Evolutionary conservation across 495 filamentous ascomycete species (phyloP).

Genomic region (Elasticomyces elasticus): DNA sequence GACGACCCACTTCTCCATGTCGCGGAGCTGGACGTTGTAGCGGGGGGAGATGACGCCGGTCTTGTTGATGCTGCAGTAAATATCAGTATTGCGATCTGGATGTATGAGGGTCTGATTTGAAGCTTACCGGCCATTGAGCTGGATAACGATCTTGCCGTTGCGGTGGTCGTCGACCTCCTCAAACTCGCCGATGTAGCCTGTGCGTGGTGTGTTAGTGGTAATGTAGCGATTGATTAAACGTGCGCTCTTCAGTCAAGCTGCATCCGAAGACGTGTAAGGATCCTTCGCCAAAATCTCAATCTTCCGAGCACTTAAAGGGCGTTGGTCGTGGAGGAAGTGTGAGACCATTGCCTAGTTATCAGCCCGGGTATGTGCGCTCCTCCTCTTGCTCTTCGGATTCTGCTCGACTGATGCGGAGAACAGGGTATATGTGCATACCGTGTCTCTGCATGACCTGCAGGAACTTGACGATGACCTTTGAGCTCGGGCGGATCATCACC

Average conservation of each 20-base stretch:
- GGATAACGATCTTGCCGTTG: slow-evolving; percentile 95
- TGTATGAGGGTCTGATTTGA: not conserved
- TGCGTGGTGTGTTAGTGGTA: slow-evolving; percentile 40
- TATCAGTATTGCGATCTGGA: slow-evolving; percentile 3
- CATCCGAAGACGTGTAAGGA: slow-evolving; percentile 92
- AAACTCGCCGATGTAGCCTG: slow-evolving; percentile 99
- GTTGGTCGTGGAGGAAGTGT: slow-evolving; percentile 61
- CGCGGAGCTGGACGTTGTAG: slow-evolving; percentile 94
- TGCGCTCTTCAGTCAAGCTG: slow-evolving; percentile 53
- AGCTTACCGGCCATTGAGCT: slow-evolving; percentile 67
- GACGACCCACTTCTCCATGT: slow-evolving; percentile 96
- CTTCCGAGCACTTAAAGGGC: slow-evolving; percentile 99
- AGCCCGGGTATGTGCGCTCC: slow-evolving; percentile 55
- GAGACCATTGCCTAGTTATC: slow-evolving; percentile 99
- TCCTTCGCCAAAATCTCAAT: slow-evolving; percentile 60
- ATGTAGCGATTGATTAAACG: slow-evolving; percentile 92
- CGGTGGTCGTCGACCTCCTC: slow-evolving; percentile 99
- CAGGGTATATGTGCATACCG: slow-evolving; percentile 55
- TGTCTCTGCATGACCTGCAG: slow-evolving; percentile 96
- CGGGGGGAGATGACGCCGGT: slow-evolving; percentile 96
- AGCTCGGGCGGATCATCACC: slow-evolving; percentile 88
- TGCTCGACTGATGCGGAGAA: slow-evolving; percentile 3
- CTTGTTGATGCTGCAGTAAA: slow-evolving; percentile 71
- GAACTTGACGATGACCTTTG: slow-evolving; percentile 99
- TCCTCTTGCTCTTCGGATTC: slow-evolving; percentile 2